phyloP scores from a whole-genome alignment of 2,329 filamentous ascomycete species.

The Cladosporium sphaerospermum region DNA sequence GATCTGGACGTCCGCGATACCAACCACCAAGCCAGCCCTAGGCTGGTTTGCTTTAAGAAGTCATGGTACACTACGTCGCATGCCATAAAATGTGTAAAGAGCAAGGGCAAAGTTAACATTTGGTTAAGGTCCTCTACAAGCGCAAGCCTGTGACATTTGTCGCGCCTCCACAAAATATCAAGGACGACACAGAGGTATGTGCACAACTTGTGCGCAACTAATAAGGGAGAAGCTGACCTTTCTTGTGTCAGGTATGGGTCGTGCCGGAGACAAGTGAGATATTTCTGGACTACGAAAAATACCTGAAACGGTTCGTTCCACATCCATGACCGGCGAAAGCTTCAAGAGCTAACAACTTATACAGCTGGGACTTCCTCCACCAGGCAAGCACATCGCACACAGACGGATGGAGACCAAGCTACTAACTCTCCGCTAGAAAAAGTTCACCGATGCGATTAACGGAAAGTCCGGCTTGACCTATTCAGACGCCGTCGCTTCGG shows the following conservation, averaged over 20 bases:
- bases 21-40: background rate
- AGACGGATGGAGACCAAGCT: background rate
- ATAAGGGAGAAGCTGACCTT: conserved; percentile 21
- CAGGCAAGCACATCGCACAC: conserved; percentile 52
- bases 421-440: conserved; percentile 48
- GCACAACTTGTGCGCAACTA: conserved; percentile 4
- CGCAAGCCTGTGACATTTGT: conserved; percentile 87
- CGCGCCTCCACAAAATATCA: conserved; percentile 62
- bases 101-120: background rate
- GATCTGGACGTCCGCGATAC: background rate
- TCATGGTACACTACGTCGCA: background rate
- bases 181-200: conserved; percentile 77
- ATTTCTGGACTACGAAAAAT: conserved; percentile 82
- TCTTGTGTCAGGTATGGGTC: conserved; percentile 69
- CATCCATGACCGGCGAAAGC: too few relatives aligned
- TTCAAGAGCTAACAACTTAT: conserved; percentile 17
- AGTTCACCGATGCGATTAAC: conserved; percentile 93
- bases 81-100: background rate
- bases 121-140: conserved; percentile 81
- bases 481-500: conserved; percentile 67
- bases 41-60: background rate
- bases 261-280: conserved; percentile 87
- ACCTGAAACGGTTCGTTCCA: conserved; percentile 65
- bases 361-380: conserved; percentile 86
- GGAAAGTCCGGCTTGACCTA: conserved; percentile 87